Evolutionary conservation across 768 basidiomycete species (phyloP).

Genomic region (Boletus eberwhitei): DNA sequence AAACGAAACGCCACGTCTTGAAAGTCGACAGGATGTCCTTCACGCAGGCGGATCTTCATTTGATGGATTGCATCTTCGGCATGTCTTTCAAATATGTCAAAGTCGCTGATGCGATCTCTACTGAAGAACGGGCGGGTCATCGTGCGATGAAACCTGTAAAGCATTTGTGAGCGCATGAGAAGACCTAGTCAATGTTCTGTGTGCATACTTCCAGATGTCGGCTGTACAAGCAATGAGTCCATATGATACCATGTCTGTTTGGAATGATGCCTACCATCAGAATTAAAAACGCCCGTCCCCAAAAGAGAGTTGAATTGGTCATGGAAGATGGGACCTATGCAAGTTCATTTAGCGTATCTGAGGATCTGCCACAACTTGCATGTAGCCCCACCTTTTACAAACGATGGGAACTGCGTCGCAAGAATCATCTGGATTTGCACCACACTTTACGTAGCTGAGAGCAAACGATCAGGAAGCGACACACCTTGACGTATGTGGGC

Average conservation of each 20-base stretch:
- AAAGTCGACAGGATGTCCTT: constrained; percentile 41
- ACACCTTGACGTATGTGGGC: constrained; percentile 40
- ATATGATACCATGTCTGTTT: background rate
- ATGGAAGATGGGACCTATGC: constrained; percentile 21
- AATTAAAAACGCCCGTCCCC: constrained; percentile 41
- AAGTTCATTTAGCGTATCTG: background rate
- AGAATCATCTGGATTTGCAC: constrained; percentile 32
- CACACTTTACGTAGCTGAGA: background rate
- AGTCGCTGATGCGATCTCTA: constrained; percentile 38
- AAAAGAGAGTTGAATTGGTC: constrained; percentile 29
- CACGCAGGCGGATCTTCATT: constrained; percentile 30
- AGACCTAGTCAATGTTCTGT: background rate
- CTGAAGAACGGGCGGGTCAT: constrained; percentile 45
- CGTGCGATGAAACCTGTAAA: constrained; percentile 37
- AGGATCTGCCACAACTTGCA: background rate
- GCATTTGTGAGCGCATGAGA: background rate
- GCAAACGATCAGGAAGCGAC: background rate
- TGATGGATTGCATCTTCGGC: constrained; percentile 32
- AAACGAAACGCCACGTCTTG: constrained; percentile 44
- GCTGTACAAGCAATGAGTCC: constrained; percentile 12
- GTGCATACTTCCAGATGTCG: constrained; percentile 39
- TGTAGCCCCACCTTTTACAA: constrained; percentile 31
- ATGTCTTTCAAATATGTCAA: constrained; percentile 39
- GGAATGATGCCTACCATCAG: constrained; percentile 30
- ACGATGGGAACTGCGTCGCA: constrained; percentile 36